Evolutionary conservation across 2,329 filamentous ascomycete genomes (phyloP), one percentile per base, ranked within the genome.

Genomic region (Epichloe sp.): DNA sequence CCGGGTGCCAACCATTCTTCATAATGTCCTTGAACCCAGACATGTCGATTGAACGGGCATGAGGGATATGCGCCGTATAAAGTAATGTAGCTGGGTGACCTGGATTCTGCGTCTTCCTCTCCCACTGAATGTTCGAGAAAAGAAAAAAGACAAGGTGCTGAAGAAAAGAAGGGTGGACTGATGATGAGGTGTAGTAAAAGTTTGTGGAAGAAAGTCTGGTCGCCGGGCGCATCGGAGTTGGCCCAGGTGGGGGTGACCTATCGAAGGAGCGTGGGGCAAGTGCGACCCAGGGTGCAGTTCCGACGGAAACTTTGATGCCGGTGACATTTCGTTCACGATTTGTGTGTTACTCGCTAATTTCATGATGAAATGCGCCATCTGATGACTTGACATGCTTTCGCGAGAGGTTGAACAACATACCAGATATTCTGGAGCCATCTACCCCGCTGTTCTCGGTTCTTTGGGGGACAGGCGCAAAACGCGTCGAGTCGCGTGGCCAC

Each of bases 1-100:
- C 74, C 2, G 74, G 70, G 53, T 74, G 72, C 75, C 74, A 78
- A 6, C 73, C 71, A n/a, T 69, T 68, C 60, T 78, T 78, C 54
- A 75, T 64, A 15, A 73, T 60, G 43, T 70, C 68, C 55, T 73
- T 75, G 62, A 72, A 69, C 48, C 70, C 69, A 44, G 71, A 66
- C 72, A 75, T 75, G 54, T 46, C 52, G 50, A 49, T 21, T 41
- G 35, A 35, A 11, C 23, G 40, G 21, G 8, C 37, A 21, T 8
- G 40, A 23, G n/a, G 6, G 14, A 17, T 23, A 34, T 3, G 42
- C 15, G 42, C 15, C 14, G 37, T 42, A 35, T 21, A 12, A 23
- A 17, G 44, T 14, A 4, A 40, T 21, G 34, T 31, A n/a, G 14
- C 42, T 17, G 42, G 23, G 7, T 34, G 23, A 15, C 23, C 11